Base-by-base conservation (phyloP, 23 red algal species). In the Agarophyton chilense region DNA sequence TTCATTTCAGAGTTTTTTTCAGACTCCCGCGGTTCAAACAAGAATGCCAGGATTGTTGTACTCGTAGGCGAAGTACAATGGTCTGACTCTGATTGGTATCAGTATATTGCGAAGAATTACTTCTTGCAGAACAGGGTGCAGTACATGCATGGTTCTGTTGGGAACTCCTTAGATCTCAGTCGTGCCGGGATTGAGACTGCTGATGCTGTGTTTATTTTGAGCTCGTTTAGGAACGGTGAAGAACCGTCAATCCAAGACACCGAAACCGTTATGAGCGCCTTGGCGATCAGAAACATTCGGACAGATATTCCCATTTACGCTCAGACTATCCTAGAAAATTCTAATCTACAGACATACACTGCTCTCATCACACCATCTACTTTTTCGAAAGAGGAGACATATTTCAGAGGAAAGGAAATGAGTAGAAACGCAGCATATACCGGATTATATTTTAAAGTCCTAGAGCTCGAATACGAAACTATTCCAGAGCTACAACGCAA, bases 1-100 rank as follows among this genome's bases (percentile, higher is more conserved):
- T 96, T 96, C 71, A 56, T 79, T 39, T 41, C 78, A 24, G 94
- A 91, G 43, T 96, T 92, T 66, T 96, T 83, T 61, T 49, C 94
- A 38, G 78, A 88, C 41, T 49, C 77, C 33, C 88, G 88, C 21
- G 62, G 65, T 43, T 67, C 83, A 19, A 96, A 96, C 46, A 68
- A 54, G 11, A 67, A 46, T 32, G 83, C 84, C n/a, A 91, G 86
- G 43, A 81, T 92, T 78, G 83, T 89, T 33, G 89, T 96, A 1
- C 65, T 96, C 29, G 94, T 82, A 13, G 75, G 81, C 41, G 57
- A 85, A 49, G 72, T 83, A 2, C 74, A 70, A 29, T 96, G 94
- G 94, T 78, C 86, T 51, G 78, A 92, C 21, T 53, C 81, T 14
- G 94, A 96, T 24, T 96, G 88, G 91, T 79, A 87, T 68, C 91